Evolutionary conservation across 768 basidiomycete species (phyloP).

Genomic region (Candolleomyces aberdarensis): DNA sequence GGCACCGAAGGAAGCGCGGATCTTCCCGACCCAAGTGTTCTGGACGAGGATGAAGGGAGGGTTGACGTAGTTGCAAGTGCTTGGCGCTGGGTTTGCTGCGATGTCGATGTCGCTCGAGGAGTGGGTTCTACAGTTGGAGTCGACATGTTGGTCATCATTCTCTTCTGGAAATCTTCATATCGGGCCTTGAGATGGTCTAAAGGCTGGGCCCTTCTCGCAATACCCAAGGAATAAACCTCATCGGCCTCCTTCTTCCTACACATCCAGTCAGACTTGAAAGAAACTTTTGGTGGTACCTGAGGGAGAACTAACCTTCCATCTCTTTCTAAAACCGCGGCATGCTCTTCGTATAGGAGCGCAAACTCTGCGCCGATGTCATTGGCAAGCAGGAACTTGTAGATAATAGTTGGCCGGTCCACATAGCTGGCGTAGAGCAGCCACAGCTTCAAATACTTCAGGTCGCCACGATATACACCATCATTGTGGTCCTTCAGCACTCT

Average conservation of each 20-base stretch:
- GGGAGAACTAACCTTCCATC: constrained; percentile 63
- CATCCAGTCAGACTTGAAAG: constrained; percentile 5
- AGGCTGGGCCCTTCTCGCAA: constrained; percentile 78
- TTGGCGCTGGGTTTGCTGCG: constrained; percentile 28
- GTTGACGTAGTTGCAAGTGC: constrained; percentile 43
- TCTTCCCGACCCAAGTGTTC: constrained; percentile 27
- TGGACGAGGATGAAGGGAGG: constrained; percentile 35
- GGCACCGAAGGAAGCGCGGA: constrained; percentile 25
- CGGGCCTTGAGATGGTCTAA: constrained; percentile 75
- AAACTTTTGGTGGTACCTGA: background rate
- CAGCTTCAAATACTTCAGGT: constrained; percentile 85
- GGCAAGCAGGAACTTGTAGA: constrained; percentile 86
- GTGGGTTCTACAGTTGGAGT: constrained; percentile 36
- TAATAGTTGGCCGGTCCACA: constrained; percentile 84
- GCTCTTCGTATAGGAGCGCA: constrained; percentile 89
- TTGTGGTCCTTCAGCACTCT: constrained; percentile 76
- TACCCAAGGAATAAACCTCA: constrained; percentile 81
- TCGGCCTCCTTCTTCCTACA: constrained; percentile 86
- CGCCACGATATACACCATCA: constrained; percentile 69
- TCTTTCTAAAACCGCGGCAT: constrained; percentile 79
- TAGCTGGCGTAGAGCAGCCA: constrained; percentile 94
- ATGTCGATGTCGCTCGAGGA: constrained; percentile 17
- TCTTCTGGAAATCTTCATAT: constrained; percentile 86
- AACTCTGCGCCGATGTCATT: constrained; percentile 87
- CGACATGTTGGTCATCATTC: constrained; percentile 67